Conservation (phyloP, 176 grass and related monocot species). For the Juncus effusus region DNA sequence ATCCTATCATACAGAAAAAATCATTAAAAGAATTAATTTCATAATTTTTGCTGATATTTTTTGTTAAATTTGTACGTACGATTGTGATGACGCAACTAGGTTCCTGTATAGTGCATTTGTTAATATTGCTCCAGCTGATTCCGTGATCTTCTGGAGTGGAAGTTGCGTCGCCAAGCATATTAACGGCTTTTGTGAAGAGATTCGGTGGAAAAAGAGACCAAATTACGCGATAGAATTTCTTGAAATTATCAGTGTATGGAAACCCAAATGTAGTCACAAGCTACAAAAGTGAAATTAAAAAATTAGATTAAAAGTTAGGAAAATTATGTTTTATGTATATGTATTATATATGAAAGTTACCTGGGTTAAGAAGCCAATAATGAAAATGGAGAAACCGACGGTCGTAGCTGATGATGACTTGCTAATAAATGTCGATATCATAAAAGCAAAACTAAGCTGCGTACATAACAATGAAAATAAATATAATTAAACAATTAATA, state of each 20-base stretch:
- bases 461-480: constrained; percentile 22
- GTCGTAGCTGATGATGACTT: constrained; percentile 93
- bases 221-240: constrained; percentile 50
- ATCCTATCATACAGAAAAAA: constrained; percentile 42
- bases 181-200: constrained; percentile 80
- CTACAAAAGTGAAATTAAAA: constrained; percentile 33
- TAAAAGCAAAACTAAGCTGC: constrained; percentile 91
- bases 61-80: constrained; percentile 34
- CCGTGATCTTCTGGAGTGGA: constrained; percentile 77
- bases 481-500: background rate
- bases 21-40: constrained; percentile 24
- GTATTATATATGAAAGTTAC: constrained; percentile 29
- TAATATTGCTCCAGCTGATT: constrained; percentile 61
- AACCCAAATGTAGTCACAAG: constrained; percentile 87
- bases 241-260: constrained; percentile 46
- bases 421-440: constrained; percentile 89
- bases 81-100: constrained; percentile 73
- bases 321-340: constrained; percentile 21
- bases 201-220: constrained; percentile 93
- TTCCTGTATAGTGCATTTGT: constrained; percentile 49
- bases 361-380: constrained; percentile 95
- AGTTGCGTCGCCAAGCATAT: constrained; percentile 77
- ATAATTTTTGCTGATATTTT: constrained; percentile 3
- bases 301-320: constrained; percentile 8
- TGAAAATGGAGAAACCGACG: constrained; percentile 90